Evolutionary conservation across 371 early-diverging fungal genomes (phyloP), one percentile per base, ranked within the genome.

Genomic region (Mucor sp.): DNA sequence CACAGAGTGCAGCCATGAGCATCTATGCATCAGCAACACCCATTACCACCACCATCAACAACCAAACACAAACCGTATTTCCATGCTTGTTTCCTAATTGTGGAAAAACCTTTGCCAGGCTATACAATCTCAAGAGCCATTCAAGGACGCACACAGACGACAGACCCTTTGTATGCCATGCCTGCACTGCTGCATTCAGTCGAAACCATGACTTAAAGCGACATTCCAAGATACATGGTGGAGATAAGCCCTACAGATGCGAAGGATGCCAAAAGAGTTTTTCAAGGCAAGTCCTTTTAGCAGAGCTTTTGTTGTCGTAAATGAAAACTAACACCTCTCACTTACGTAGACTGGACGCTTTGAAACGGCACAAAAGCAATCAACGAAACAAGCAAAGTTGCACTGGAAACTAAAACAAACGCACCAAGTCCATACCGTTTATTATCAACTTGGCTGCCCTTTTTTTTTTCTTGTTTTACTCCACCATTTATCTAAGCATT

Each of bases 181-280:
- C 84, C 2, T 95, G 95, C 71, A 69, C 82, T 39, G 86, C 90
- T 50, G 89, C 93, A 1, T 95, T 95, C 67, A 85, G 93, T 63
- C 85, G 95, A 41, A 93, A 95, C 67, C 95, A 95, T 66, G 95
- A 95, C 71, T 74, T 95, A 47, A 94, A 94, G 65, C 80, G 95
- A 14, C 95, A 95, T 67, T 84, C 89, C 63, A 91, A 93, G 73
- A 94, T 93, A 39, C 95, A 95, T 68, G 89, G 86, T n/a, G 94
- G 94, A 12, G 83, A 89, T 39, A 94, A 94, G 68, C 93, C 94
- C 7, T 93, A 93, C 76, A 85, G 84, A 63, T 95, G 95, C 69
- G 75, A 78, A 27, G 89, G 91, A 19, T 95, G 95, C 70, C 88
- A 91, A 53, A 95, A 94, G 75, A 87, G 85, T n/a, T 93, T 93